These are phyloP conservation scores for Cladophialophora yegresii DNA, from an alignment of 2,329 filamentous ascomycete species.

Conservation along the genomic window DNA sequence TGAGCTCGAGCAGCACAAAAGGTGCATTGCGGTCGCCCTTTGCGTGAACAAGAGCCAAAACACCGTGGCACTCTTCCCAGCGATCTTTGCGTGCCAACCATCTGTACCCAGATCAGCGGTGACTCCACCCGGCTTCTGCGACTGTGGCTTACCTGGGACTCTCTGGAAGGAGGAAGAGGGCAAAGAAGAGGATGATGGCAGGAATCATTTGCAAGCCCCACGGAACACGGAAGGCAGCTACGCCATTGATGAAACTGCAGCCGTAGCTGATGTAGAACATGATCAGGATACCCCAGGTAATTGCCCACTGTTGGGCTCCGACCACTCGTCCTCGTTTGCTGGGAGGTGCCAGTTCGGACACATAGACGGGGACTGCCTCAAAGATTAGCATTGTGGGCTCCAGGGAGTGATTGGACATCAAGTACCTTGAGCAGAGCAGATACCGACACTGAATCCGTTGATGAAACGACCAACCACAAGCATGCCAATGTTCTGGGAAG, in stretches of 20 bases:
- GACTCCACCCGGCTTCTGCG: background rate
- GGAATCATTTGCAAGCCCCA: constrained; percentile 68
- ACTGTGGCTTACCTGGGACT: constrained; percentile 60
- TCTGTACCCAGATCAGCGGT: constrained; percentile 46
- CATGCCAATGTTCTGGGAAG: constrained; percentile 66
- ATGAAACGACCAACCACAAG: constrained; percentile 70
- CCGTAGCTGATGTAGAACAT: constrained; percentile 61
- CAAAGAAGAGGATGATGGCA: constrained; percentile 58
- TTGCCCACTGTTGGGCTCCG: constrained; percentile 72
- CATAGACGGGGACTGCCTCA: constrained; percentile 64
- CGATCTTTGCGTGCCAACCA: constrained; percentile 66
- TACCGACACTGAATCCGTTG: constrained; percentile 72
- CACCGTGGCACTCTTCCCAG: constrained; percentile 55
- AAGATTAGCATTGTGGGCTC: constrained; percentile 57
- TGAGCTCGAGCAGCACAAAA: constrained; percentile 67
- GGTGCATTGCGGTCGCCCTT: constrained; percentile 65
- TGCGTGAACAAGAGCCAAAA: constrained; percentile 62
- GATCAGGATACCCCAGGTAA: constrained; percentile 69
- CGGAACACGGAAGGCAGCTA: constrained; percentile 63
- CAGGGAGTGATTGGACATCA: constrained; percentile 61
- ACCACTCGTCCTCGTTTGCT: constrained; percentile 63
- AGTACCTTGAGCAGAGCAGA: constrained; percentile 65
- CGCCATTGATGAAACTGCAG: constrained; percentile 61
- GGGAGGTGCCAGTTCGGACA: constrained; percentile 65
- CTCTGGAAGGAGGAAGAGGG: constrained; percentile 63